phyloP scores from a whole-genome alignment of 1,284 basidiomycete genomes.

The Cutaneotrichosporon sp. region DNA sequence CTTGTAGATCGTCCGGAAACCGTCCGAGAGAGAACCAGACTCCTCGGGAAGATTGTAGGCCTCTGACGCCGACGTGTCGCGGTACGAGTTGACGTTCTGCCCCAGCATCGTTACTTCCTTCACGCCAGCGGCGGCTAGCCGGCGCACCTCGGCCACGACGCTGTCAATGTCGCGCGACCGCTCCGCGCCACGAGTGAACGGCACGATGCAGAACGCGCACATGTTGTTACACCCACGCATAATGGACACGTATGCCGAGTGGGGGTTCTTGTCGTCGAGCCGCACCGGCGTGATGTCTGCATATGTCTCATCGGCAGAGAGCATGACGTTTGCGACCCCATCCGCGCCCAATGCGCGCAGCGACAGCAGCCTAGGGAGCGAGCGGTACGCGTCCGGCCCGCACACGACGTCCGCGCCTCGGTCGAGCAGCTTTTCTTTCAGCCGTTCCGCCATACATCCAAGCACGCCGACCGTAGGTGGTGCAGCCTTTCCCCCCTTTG shows the following conservation, averaged over 20 bases:
- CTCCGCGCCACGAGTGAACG: slow-evolving; percentile 2
- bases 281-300: slow-evolving; percentile 7
- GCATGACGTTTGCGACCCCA: slow-evolving; percentile 7
- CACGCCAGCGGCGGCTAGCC: background rate
- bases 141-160: slow-evolving; percentile 5
- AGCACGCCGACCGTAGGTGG: slow-evolving; percentile 5
- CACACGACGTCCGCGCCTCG: slow-evolving; percentile 4
- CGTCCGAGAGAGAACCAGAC: background rate
- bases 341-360: slow-evolving; percentile 2
- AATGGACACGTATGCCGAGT: slow-evolving; percentile 3
- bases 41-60: background rate
- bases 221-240: slow-evolving; percentile 9
- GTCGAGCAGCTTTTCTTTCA: slow-evolving; percentile 5
- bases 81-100: slow-evolving; percentile 7
- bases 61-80: slow-evolving; percentile 1
- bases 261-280: slow-evolving; percentile 8
- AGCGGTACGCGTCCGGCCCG: slow-evolving; percentile 6
- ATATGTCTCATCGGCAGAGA: slow-evolving; percentile 5
- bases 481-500: background rate
- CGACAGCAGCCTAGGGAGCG: background rate
- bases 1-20: slow-evolving; percentile 3
- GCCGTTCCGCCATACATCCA: slow-evolving; percentile 5
- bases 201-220: slow-evolving; percentile 8
- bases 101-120: slow-evolving; percentile 6
- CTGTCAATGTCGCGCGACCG: slow-evolving; percentile 4